Conservation (phyloP, 108 stramenopile genomes). For the Nannochloropsis oceanica region DNA sequence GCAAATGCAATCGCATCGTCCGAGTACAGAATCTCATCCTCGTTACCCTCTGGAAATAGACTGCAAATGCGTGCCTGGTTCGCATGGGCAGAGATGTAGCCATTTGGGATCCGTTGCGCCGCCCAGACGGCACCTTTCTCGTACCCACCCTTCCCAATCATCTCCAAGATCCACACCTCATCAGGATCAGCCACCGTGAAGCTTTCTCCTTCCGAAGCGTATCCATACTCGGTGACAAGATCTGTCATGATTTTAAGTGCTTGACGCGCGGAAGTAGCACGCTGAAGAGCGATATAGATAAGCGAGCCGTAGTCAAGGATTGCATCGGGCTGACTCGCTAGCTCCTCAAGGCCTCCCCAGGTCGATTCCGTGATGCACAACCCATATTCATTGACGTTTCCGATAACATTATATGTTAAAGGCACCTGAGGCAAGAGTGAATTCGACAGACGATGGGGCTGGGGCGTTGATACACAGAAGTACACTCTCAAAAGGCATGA, state of each 20-base stretch:
- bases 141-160: slow-evolving; percentile 45
- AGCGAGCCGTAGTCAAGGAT: slow-evolving; percentile 58
- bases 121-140: slow-evolving; percentile 57
- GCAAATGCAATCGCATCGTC: slow-evolving; percentile 50
- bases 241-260: slow-evolving; percentile 48
- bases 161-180: slow-evolving; percentile 64
- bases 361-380: slow-evolving; percentile 59
- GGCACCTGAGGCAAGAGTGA: background rate
- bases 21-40: slow-evolving; percentile 39
- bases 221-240: slow-evolving; percentile 50
- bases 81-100: slow-evolving; percentile 46
- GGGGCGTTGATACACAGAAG: too few species aligned
- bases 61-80: slow-evolving; percentile 55
- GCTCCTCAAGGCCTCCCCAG: slow-evolving; percentile 46
- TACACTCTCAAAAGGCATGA: too few species aligned
- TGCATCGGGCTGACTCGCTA: slow-evolving; percentile 34
- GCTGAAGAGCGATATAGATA: slow-evolving; percentile 55
- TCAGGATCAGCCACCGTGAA: slow-evolving; percentile 49
- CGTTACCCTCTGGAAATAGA: slow-evolving; percentile 38
- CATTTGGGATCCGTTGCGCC: slow-evolving; percentile 47
- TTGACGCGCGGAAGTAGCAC: slow-evolving; percentile 42
- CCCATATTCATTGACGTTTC: slow-evolving; percentile 53
- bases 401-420: slow-evolving; percentile 55
- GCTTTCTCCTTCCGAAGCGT: slow-evolving; percentile 49
- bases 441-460: background rate